Base-by-base conservation (phyloP, 73 alveolate species). In the Diophrys sp. region DNA sequence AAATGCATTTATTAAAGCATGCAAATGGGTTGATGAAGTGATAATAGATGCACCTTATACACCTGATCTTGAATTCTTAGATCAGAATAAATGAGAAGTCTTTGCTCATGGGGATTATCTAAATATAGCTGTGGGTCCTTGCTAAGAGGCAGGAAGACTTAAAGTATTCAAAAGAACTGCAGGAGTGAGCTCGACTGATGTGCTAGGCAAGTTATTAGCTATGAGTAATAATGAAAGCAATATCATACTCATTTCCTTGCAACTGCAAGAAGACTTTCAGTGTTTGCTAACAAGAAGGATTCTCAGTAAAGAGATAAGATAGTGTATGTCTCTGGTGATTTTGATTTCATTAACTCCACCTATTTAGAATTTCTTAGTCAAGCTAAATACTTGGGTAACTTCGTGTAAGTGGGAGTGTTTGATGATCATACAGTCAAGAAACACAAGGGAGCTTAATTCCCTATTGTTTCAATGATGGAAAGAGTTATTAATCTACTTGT, bases 21-120 rank as follows among this genome's bases (percentile, higher is more conserved):
- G 99, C 89, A 97, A 97, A 79, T 97, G 99, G 99, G 97, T 89
- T 14, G 99, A 95, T 56, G 99, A 97, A 82, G 97, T 97, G 23
- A 93, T 89, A 5, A 90, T 85, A 26, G 95, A 94, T 55, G 97
- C 98, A 30, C 93, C 91, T 1, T 97, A 94, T 82, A 93, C 97
- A 29, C 98, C 98, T 1, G 88, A 97, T 0, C 73, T 94, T 5
- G 97, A 91, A 57, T 72, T 92, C 18, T 77, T 97, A 56, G 98
- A 95, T 74, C 73, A 94, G 14, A 78, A 77, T 72, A 87, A 90
- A 53, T 97, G 99, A 72, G 95, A 95, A 54, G 96, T 95, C 83
- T 91, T 91, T 31, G 97, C 99, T 28, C 99, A 97, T 81, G 99
- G 99, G 0, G 99, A 97, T 84, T 99, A 97, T 87, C 78, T 95